Evolutionary conservation across 495 filamentous ascomycete genomes (phyloP).

Genomic region (Lophiostoma macrostomum): DNA sequence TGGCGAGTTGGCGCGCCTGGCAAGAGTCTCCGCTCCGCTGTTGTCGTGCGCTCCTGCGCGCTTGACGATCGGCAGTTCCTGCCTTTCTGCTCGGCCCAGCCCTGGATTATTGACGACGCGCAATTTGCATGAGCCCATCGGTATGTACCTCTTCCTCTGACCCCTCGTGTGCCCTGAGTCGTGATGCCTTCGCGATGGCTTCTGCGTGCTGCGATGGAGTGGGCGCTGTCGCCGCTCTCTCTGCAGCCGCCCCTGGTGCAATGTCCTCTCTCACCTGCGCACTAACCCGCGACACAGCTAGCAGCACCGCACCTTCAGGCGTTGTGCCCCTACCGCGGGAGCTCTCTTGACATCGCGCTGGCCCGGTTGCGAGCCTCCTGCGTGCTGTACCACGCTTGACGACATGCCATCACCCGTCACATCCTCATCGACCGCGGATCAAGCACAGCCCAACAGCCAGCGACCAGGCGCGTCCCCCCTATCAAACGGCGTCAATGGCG

Average conservation of each 20-base stretch:
- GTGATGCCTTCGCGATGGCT: slow-evolving; percentile 5
- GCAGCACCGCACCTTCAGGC: slow-evolving; percentile 18
- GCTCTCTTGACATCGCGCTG: slow-evolving; percentile 12
- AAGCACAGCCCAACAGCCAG: slow-evolving; percentile 1
- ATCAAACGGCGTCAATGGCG: slow-evolving; percentile 21
- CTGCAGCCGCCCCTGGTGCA: slow-evolving; percentile 20
- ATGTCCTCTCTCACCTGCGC: slow-evolving; percentile 13
- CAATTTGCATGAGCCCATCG: slow-evolving; percentile 31
- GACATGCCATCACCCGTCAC: slow-evolving; percentile 28
- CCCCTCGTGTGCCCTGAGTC: slow-evolving; percentile 1
- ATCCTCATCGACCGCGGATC: slow-evolving; percentile 3
- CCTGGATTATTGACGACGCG: slow-evolving; percentile 31
- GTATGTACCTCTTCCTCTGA: slow-evolving; percentile 17
- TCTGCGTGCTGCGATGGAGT: not conserved
- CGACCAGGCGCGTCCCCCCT: slow-evolving; percentile 16
- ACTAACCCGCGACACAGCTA: slow-evolving; percentile 10
- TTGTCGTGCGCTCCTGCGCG: slow-evolving; percentile 10
- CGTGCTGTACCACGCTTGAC: slow-evolving; percentile 5
- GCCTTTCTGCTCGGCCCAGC: slow-evolving; percentile 27
- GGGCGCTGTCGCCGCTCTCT: slow-evolving; percentile 7
- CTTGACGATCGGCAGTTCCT: slow-evolving; percentile 27
- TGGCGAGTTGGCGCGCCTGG: too few species aligned
- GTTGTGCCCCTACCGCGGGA: slow-evolving; percentile 8
- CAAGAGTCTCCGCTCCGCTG: not conserved
- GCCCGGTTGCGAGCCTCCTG: not conserved